Evolutionary conservation across 257 asterid species (phyloP).

Genomic region (Solanum peruvianum): DNA sequence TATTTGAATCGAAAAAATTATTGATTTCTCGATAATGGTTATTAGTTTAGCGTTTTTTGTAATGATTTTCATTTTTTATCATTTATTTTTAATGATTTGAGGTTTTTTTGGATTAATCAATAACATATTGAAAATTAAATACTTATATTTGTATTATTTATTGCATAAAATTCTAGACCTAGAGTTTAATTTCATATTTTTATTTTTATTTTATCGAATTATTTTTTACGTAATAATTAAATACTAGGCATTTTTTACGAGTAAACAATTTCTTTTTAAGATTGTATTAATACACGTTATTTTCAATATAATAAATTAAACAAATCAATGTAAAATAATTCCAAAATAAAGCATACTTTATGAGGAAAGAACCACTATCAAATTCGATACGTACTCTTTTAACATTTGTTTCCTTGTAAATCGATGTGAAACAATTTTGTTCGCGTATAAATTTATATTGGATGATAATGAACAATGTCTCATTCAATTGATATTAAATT

Average conservation of each 20-base stretch:
- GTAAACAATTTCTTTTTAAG: too few species aligned
- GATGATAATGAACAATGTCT: not conserved
- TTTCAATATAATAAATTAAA: not conserved
- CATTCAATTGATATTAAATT: not conserved
- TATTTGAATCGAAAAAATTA: too few species aligned
- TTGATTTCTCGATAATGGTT: accelerated
- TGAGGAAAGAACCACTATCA: not conserved
- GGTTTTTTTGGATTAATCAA: too few species aligned
- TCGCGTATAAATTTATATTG: not conserved
- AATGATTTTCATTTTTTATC: too few species aligned
- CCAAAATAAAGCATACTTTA: not conserved
- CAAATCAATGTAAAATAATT: not conserved
- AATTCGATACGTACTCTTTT: not conserved
- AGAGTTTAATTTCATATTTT: not conserved
- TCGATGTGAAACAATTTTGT: too few species aligned
- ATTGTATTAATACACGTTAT: not conserved
- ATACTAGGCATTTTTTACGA: too few species aligned
- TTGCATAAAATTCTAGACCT: too few species aligned
- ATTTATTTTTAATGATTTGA: too few species aligned
- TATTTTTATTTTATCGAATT: too few species aligned
- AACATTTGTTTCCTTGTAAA: not conserved
- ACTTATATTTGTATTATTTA: too few species aligned
- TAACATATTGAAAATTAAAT: too few species aligned
- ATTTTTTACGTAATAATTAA: too few species aligned
- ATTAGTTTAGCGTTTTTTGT: accelerated